Percentiles rank a stretch among this genome's conserved stretches.
Conservation (phyloP, 2,329 filamentous ascomycete species). For the Trichoderma citrinoviride region DNA sequence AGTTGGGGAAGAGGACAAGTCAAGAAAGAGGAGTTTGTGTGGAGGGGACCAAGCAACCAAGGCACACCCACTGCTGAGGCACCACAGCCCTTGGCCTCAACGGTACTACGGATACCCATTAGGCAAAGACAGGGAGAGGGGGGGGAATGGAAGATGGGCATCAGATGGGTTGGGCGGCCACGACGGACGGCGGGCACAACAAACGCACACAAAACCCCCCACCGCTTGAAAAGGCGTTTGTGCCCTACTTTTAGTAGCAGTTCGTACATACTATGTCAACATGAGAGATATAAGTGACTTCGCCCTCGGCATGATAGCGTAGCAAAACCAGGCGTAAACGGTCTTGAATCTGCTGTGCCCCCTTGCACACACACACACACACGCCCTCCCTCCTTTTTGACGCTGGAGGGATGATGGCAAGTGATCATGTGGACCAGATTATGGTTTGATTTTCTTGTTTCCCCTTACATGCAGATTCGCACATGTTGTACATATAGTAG, state of each 20-base stretch:
- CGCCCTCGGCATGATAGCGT: neutral
- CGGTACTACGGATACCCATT: neutral
- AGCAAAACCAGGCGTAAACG: neutral
- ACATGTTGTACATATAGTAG: too few species aligned
- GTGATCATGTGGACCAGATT: too few species aligned
- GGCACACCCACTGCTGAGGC: neutral
- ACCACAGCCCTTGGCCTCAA: too few species aligned
- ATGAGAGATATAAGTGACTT: conserved; percentile 18
- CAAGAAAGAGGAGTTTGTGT: neutral
- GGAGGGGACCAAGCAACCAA: neutral
- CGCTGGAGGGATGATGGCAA: too few species aligned
- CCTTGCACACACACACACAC: too few species aligned
- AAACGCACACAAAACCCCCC: conserved; percentile 8
- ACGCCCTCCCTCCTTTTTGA: too few species aligned
- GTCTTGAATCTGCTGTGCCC: neutral
- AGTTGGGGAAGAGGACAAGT: neutral
- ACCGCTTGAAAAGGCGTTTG: neutral
- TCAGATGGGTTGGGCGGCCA: neutral
- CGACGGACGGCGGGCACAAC: neutral
- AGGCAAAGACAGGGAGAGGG: neutral
- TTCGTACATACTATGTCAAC: neutral
- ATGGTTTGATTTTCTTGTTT: too few species aligned
- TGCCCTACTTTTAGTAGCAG: neutral
- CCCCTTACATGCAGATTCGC: too few species aligned
- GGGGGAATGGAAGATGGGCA: neutral